Base-by-base conservation (phyloP, 2,329 filamentous ascomycete species). In the Rhynchosporium graminicola region DNA sequence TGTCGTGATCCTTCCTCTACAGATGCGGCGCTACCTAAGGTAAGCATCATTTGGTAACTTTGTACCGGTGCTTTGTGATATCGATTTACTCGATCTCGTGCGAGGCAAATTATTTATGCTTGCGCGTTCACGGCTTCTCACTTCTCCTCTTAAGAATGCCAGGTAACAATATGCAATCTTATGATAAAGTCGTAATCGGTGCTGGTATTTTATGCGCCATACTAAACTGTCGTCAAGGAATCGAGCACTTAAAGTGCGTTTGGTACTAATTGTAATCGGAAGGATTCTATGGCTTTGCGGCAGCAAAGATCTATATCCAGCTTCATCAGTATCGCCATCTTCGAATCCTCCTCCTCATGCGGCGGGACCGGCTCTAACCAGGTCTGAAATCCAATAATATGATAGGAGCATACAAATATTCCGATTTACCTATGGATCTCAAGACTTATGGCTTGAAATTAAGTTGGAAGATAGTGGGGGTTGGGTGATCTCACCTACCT, bases 301-400 rank as follows among this genome's bases (percentile, higher is more conserved):
- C 82, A 26, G 83, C 87, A 54, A 87, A 87, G 74, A 83, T 83
- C 28, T 87, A 85, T 70, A 80, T 81, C 57, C 78, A 84, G 66
- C 71, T 87, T 43, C 79, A 88, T 66, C 87, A 87, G 0, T 71
- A 72, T 90, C 33, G 76, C 80, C 1, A 72, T 91, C 12, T 75
- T 90, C 38, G 88, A 91, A 51, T 76, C 79, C 5, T 79, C 80
- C 12, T 72, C 78, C 13, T 82, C 83, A 0, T 70, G 87, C 4
- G 90, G 90, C 0, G 90, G 90, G 3, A 85, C 86, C 15, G 93
- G 89, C 90, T 83, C 86, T 8, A 78, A 84, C 83, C 86, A 0
- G 86, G 84, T 1, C 80, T 94, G 55, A 89, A 86, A 69, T 87
- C 84, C 59, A 93, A 94, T 75, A 92, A 92, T 70, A 82, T 91